phyloP scores from a whole-genome alignment of 805 yeast genomes.

The Cyberlindnera americana region DNA sequence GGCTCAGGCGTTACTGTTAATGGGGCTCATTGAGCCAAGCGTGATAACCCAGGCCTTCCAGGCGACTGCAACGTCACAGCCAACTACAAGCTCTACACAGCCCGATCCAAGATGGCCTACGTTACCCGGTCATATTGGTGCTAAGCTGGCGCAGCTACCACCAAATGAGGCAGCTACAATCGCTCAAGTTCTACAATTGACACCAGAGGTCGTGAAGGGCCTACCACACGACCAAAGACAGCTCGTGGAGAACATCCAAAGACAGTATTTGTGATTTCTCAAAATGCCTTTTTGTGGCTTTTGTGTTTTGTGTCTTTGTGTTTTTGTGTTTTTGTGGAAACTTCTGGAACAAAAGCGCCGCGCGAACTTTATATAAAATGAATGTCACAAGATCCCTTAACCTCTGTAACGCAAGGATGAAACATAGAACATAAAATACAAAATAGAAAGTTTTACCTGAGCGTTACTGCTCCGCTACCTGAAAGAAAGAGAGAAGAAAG shows the following conservation, averaged over 20 bases:
- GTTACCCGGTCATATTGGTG: slow-evolving; percentile 45
- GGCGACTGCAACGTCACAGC: slow-evolving; percentile 12
- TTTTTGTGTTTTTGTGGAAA: too few species aligned
- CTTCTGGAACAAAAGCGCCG: too few species aligned
- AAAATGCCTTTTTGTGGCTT: not conserved
- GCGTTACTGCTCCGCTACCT: too few species aligned
- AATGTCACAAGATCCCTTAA: too few species aligned
- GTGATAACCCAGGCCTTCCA: slow-evolving; percentile 56
- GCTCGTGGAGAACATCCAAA: slow-evolving; percentile 12
- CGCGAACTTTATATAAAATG: too few species aligned
- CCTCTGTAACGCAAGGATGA: too few species aligned
- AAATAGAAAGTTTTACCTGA: not conserved
- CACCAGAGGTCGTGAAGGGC: slow-evolving; percentile 28
- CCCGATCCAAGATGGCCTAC: slow-evolving; percentile 43
- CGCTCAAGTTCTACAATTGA: slow-evolving; percentile 43
- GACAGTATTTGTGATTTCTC: slow-evolving; percentile 8
- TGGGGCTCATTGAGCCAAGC: slow-evolving; percentile 71
- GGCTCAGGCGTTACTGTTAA: slow-evolving; percentile 67
- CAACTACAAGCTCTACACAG: slow-evolving; percentile 9
- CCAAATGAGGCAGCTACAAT: slow-evolving; percentile 56
- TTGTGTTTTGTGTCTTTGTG: too few species aligned
- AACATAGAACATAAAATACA: not conserved
- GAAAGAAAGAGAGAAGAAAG: too few species aligned
- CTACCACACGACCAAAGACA: slow-evolving; percentile 16
- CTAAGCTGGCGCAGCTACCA: slow-evolving; percentile 48